A percentile compares a stretch with the other conserved stretches of the same genome.
Conservation (phyloP, 2,329 filamentous ascomycete genomes). For the Fragosphaeria purpurea region DNA sequence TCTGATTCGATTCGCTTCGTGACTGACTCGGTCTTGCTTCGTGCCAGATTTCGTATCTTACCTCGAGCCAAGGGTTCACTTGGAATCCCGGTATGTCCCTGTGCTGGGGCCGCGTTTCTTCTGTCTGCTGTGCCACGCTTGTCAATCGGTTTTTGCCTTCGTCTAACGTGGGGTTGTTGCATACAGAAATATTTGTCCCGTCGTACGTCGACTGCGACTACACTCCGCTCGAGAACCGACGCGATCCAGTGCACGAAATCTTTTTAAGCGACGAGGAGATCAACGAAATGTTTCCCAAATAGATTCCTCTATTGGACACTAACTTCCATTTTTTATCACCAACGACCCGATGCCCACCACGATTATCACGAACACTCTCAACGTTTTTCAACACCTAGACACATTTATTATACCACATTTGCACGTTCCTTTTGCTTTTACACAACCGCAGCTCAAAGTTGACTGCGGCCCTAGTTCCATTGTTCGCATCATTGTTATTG, state of each 20-base stretch:
- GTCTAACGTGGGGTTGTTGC: no score
- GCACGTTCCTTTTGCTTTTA: no score
- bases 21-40: background rate
- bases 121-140: no score
- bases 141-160: no score
- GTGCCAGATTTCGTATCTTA: conserved; percentile 64
- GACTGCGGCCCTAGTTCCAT: no score
- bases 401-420: no score
- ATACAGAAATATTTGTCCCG: conserved; percentile 66
- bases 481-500: no score
- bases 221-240: conserved; percentile 62
- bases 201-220: conserved; percentile 69
- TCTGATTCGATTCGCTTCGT: conserved; percentile 13
- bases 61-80: conserved; percentile 68
- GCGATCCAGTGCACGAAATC: conserved; percentile 71
- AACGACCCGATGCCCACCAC: no score
- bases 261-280: conserved; percentile 68
- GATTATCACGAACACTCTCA: no score
- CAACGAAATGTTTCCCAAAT: conserved; percentile 57
- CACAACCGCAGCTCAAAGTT: no score
- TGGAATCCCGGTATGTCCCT: conserved; percentile 62
- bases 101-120: background rate
- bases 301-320: background rate
- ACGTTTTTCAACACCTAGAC: no score
- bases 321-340: no score